phyloP scores from a whole-genome alignment of 345 rosid species.

The Anacardium occidentale region DNA sequence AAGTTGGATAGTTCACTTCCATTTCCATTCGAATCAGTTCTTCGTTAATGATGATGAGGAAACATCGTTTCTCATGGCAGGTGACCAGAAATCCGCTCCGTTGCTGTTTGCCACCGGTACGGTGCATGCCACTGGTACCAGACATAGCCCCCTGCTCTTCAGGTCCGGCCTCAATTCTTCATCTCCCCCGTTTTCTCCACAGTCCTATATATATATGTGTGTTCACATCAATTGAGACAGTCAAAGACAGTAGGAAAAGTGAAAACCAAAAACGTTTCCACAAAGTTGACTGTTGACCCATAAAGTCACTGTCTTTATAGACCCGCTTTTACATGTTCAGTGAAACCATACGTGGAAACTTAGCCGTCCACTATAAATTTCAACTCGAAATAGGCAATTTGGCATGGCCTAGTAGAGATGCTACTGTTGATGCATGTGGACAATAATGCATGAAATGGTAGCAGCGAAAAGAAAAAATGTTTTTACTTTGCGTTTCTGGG shows the following conservation, averaged over 20 bases:
- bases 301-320: background rate
- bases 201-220: constrained; percentile 28
- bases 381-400: background rate
- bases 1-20: background rate
- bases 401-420: background rate
- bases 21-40: constrained; percentile 2
- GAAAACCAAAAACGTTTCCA: background rate
- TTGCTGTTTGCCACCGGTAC: constrained; percentile 57
- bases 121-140: constrained; percentile 69
- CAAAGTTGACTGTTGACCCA: background rate
- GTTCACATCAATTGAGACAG: background rate
- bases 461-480: background rate
- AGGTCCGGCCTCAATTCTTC: constrained; percentile 36
- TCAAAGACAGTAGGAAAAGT: background rate
- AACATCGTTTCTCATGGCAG: constrained; percentile 43
- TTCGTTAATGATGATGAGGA: constrained; percentile 17
- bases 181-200: constrained; percentile 36
- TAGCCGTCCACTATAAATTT: background rate
- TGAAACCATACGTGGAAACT: background rate
- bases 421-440: constrained; percentile 10
- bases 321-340: background rate
- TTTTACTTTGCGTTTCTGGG: background rate
- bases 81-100: constrained; percentile 94
- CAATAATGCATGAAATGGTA: background rate
- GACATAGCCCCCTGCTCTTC: constrained; percentile 81